These are phyloP conservation scores for Ulmus americana DNA, from an alignment of 331 rosid species.

Conservation along the genomic window DNA sequence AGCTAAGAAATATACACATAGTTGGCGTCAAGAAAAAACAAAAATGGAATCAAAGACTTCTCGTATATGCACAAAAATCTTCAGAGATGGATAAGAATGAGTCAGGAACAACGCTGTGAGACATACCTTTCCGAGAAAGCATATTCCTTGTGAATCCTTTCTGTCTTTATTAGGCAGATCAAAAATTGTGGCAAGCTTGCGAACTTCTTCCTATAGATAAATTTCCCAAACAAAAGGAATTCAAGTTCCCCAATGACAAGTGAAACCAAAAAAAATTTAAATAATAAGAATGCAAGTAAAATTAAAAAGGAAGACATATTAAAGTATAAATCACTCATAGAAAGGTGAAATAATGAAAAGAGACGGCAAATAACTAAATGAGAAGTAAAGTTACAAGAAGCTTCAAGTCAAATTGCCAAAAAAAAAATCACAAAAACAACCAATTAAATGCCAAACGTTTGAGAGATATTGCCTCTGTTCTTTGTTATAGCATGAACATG, in stretches of 20 bases:
- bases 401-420: too few species aligned
- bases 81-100: background rate
- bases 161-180: conserved; percentile 84
- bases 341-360: too few species aligned
- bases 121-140: conserved; percentile 91
- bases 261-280: background rate
- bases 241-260: background rate
- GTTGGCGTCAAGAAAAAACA: background rate
- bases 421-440: too few species aligned
- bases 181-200: conserved; percentile 64
- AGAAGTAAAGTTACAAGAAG: too few species aligned
- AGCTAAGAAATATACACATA: background rate
- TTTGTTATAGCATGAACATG: conserved; percentile 2
- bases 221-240: conserved; percentile 7
- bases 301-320: too few species aligned
- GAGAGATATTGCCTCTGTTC: background rate
- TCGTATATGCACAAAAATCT: background rate
- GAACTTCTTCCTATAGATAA: conserved; percentile 71
- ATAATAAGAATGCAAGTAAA: too few species aligned
- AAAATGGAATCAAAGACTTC: background rate
- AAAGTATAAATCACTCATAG: too few species aligned
- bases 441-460: too few species aligned
- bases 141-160: conserved; percentile 97
- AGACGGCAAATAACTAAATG: too few species aligned
- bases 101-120: background rate